phyloP scores from a whole-genome alignment of 2,329 filamentous ascomycete species.

The Fusarium continuum region DNA sequence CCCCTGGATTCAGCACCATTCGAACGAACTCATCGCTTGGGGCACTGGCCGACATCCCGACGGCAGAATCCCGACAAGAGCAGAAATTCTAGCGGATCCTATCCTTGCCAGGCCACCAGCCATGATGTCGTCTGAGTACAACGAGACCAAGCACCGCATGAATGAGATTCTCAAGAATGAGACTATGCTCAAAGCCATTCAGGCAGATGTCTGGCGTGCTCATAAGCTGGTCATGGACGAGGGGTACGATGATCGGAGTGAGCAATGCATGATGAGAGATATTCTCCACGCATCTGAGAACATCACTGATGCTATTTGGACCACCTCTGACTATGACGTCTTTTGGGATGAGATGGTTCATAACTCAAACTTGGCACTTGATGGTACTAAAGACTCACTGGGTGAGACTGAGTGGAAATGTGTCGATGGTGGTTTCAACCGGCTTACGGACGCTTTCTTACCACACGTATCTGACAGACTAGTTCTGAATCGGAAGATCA shows the following conservation, averaged over 20 bases:
- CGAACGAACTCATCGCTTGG: conserved; percentile 17
- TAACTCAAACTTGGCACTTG: conserved; percentile 20
- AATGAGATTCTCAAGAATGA: conserved; percentile 28
- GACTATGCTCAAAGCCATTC: conserved; percentile 5
- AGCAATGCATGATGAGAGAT: conserved; percentile 15
- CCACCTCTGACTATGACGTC: conserved; percentile 15
- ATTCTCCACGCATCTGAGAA: conserved; percentile 9
- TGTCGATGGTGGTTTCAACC: conserved; percentile 15
- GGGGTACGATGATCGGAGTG: conserved; percentile 12
- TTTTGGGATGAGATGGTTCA: conserved; percentile 27
- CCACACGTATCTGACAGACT: background rate
- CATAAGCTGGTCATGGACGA: conserved; percentile 10
- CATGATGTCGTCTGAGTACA: conserved; percentile 2
- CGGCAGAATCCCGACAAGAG: conserved; percentile 1
- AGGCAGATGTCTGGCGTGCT: conserved; percentile 10
- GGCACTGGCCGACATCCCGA: background rate
- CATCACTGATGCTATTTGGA: conserved; percentile 12
- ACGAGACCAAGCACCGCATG: conserved; percentile 14
- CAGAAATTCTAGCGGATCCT: background rate
- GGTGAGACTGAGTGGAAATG: conserved; percentile 26
- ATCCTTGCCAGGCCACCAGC: conserved; percentile 1
- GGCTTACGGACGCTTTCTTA: background rate
- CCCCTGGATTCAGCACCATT: conserved; percentile 62
- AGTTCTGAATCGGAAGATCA: background rate
- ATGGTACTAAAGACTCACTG: background rate